Conservation (phyloP, 2,329 filamentous ascomycete species). For the Coniella lustricola region DNA sequence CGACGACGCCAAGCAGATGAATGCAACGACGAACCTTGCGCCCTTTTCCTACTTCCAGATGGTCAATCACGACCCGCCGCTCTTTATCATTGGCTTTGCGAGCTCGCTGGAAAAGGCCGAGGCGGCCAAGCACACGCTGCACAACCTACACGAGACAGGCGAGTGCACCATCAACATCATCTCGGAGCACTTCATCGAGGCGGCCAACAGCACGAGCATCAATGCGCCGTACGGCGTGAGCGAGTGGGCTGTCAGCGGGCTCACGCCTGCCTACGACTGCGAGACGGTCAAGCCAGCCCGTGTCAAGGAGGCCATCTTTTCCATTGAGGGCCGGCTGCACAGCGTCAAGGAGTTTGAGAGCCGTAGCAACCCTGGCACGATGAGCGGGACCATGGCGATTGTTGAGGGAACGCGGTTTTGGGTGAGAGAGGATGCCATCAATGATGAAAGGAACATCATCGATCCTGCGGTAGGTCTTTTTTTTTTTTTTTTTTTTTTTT, state of each 20-base stretch:
- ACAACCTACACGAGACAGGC: conserved; percentile 60
- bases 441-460: conserved; percentile 66
- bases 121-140: conserved; percentile 66
- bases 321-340: conserved; percentile 73
- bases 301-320: conserved; percentile 76
- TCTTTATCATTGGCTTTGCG: conserved; percentile 57
- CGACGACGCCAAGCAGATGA: conserved; percentile 20
- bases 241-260: conserved; percentile 73
- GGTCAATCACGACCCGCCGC: conserved; percentile 73
- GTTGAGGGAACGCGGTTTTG: conserved; percentile 84
- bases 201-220: conserved; percentile 73
- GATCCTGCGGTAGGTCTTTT: conserved; percentile 54
- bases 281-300: conserved; percentile 61
- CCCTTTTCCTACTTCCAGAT: conserved; percentile 81
- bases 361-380: conserved; percentile 61
- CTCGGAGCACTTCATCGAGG: conserved; percentile 76
- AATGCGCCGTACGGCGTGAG: conserved; percentile 70
- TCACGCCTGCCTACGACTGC: conserved; percentile 61
- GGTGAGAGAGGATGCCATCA: conserved; percentile 81
- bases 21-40: conserved; percentile 70
- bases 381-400: conserved; percentile 65
- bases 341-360: conserved; percentile 73
- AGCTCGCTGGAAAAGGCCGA: conserved; percentile 41
- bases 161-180: conserved; percentile 87
- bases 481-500: background rate